Evolutionary conservation across 2,329 filamentous ascomycete species (phyloP), one percentile per base, ranked within the genome.

Genomic region (Chalara sp.): DNA sequence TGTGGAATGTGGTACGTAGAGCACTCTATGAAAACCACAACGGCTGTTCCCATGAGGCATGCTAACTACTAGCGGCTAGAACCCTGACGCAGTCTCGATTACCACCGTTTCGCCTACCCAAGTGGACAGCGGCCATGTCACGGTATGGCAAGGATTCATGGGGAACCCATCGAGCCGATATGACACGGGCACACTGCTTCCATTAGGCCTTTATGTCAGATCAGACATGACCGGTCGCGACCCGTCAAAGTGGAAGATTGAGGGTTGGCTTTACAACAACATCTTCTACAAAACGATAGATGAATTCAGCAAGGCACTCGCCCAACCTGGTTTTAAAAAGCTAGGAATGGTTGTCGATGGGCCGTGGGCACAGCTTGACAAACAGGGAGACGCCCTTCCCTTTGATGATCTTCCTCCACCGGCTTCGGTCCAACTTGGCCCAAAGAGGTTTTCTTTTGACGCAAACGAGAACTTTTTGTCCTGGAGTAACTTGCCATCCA

Each of bases 231-330:
- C 75, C 0, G 74, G 75, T 0, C 68, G 73, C 5, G 72, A 80
- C 52, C 71, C 73, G 8, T 66, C 68, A 12, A 63, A 73, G 39
- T 81, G 78, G 78, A 65, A 61, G 11, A 61, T 78, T 0, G 66
- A 70, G n/a, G 74, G 74, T 1, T 80, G 76, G 74, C 70, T 76
- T n/a, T 80, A 78, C 58, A 72, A 77, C 50, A 71, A 72, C 42
- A 60, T 74, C 13, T 75, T 74, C 53, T 82, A 80, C 56, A 59
- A 68, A 39, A 72, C 71, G 6, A 74, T 72, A 1, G 67, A 76
- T 10, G 69, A 67, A 5, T 75, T 79, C 61, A 65, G 72, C 31
- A 56, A 49, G 0, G 74, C 74, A 1, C 13, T 11, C 13, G 10
- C 13, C 35, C 13, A 10, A 13, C 35, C 35, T 13, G 35, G 35